Evolutionary conservation across 768 basidiomycete species (phyloP), one percentile per base, ranked within the genome.

Genomic region (Nidularia sp.): DNA sequence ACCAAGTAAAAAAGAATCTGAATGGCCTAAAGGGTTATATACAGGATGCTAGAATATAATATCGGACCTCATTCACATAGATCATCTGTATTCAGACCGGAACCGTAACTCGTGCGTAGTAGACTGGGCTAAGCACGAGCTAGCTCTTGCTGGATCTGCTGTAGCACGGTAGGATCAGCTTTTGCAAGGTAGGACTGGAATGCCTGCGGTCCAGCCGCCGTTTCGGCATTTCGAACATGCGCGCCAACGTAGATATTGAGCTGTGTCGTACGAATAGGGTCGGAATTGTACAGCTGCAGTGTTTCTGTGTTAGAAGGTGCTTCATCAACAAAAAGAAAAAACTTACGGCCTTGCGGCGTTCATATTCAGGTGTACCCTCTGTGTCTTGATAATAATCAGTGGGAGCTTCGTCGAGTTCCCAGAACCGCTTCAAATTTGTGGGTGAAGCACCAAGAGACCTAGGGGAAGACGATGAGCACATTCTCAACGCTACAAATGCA

Each of bases 101-200:
- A 7, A 39, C 7, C 36, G 7, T 39, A 7, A 39, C 7, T 7
- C 7, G 36, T 39, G 7, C n/a, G 36, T 39, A n/a, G 36, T 39
- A n/a, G 36, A 39, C 34, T 31, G 10, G 36, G 47, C 45, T 52
- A 67, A 45, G 54, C 56, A 36, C 62, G 63, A 39, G 66, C 52
- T 39, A 86, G 64, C 59, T 78, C 81, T 34, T 70, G 71, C 59
- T 82, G 78, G 47, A 93, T 80, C 62, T 91, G 89, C 55, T 81
- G 75, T 12, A 93, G 71, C n/a, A 93, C 80, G 1, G 79, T 73
- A 3, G 87, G 81, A 62, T 94, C 92, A 13, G 86, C 80, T 55
- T 82, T 80, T 6, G 72, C 67, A 10, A 93, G 72, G 61, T 85
- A 90, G 8, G 65, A 66, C 52, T 87, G 80, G 68, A 95, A 86